Base-by-base conservation (phyloP, 768 basidiomycete species). In the Lactarius sp. region DNA sequence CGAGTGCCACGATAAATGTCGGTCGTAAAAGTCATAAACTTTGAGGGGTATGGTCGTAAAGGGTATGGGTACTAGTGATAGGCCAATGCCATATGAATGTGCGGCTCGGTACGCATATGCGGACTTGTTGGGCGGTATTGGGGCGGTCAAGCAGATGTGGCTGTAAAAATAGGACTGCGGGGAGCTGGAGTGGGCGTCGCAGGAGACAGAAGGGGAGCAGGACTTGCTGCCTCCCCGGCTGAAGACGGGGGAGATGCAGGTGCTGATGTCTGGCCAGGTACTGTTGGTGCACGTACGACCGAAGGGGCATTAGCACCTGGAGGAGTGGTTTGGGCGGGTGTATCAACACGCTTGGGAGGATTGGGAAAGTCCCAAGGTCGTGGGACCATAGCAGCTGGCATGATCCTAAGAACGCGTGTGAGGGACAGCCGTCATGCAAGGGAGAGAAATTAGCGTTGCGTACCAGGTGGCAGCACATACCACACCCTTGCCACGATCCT, bases 381-480 rank as follows among this genome's bases (percentile, higher is more conserved):
- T 46, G 90, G 86, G 53, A 88, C 83, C 75, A 92, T 77, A 4
- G 90, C 90, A 56, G 85, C 83, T 22, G 90, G 91, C 80, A 92
- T 83, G 55, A 92, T 81, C 88, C 86, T 88, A 62, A 31, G 31
- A 20, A 27, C 12, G 44, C 9, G 13, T 12, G 47, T 58, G 41
- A 59, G 52, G 3, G 9, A 36, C 31, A 7, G 37, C 39, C 13
- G 14, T 39, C 33, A 36, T 18, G n/a, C 10, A 14, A 34, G 14
- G 37, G 6, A 31, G 37, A 62, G 12, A 14, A 8, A 51, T 20
- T 14, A 42, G 49, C 16, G 10, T 33, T 6, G 73, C 79, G 33
- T 69, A 86, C 90, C 92, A 94, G n/a, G 92, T 95, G 6, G 92
- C 88, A 54, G 90, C 88, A 70, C 92, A 92, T 39, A 94, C 85